phyloP scores from a whole-genome alignment of 2,329 filamentous ascomycete species.

The Dryadomyces quercus-mongolicae region DNA sequence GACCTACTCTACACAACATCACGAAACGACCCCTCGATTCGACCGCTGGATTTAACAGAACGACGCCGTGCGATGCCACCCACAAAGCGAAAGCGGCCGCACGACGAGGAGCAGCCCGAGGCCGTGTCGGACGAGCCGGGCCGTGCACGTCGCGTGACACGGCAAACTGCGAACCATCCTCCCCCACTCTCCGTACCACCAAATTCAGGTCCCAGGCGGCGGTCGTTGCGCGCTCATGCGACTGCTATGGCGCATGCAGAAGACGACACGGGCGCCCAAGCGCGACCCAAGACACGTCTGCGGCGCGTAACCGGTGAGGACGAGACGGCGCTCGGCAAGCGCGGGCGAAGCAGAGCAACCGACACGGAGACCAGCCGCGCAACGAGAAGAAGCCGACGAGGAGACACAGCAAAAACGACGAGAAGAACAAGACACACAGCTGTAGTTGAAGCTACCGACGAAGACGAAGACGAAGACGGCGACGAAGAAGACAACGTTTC shows the following conservation, averaged over 20 bases:
- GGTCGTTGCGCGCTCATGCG: conserved; percentile 12
- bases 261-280: neutral
- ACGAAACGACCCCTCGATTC: neutral
- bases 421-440: neutral
- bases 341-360: neutral
- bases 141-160: conserved; percentile 20
- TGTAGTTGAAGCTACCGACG: too few relatives aligned
- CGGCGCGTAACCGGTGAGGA: neutral
- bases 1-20: neutral
- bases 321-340: neutral
- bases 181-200: conserved; percentile 21
- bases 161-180: conserved; percentile 21
- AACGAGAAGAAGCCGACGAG: neutral
- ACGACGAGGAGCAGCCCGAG: conserved; percentile 6
- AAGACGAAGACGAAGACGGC: neutral
- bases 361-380: neutral
- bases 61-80: conserved; percentile 15
- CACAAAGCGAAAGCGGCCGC: conserved; percentile 20
- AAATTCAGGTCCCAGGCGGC: conserved; percentile 17
- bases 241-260: neutral
- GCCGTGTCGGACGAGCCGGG: neutral
- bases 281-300: neutral
- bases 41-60: neutral
- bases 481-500: neutral
- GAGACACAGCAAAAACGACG: neutral